Base-by-base conservation (phyloP, 1,284 basidiomycete genomes). In the Rhodotorula sp. region DNA sequence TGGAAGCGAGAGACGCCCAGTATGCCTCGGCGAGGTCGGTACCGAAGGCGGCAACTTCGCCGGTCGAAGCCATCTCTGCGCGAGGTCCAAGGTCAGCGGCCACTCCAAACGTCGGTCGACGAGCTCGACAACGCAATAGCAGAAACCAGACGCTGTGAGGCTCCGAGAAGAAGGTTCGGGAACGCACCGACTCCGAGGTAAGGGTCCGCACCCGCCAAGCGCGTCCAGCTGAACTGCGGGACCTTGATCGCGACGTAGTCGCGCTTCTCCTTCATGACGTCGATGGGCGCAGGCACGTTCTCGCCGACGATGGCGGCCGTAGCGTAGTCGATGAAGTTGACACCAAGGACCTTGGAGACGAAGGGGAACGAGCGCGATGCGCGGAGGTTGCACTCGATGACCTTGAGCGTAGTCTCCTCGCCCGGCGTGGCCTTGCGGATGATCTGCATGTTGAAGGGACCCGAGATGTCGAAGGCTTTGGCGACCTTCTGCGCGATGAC, bases 371-470 rank as follows among this genome's bases (percentile, higher is more conserved):
- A 96, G 55, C 96, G 88, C 56, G 94, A 96, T 34, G 96, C 96
- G 75, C 96, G 92, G 63, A 99, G 84, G 83, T 99, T 99, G 82
- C 96, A 99, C 82, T 99, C 95, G 75, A 99, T 99, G 74, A 99
- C 95, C 85, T 97, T 99, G 77, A 99, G 87, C 69, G 86, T 84
- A 13, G 89, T 84, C 80, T 61, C 84, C 85, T 37, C 80, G 20
- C 81, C 82, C 34, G 83, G 83, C 15, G 86, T 81, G 4, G 87
- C 86, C 81, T 94, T 93, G 79, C 91, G 88, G 82, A 99, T 99
- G 81, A 99, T 87, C 82, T 99, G 96, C 94, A 99, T 99, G 82
- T 99, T 99, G 87, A 89, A 99, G 10, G 96, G 96, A 30, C 96
- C 95, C 37, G 92, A 95, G 70, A 99, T 98, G 78, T 97, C 85